Evolutionary conservation across 176 grass and related monocot genomes (phyloP).

Genomic region (Rhynchospora breviuscula): DNA sequence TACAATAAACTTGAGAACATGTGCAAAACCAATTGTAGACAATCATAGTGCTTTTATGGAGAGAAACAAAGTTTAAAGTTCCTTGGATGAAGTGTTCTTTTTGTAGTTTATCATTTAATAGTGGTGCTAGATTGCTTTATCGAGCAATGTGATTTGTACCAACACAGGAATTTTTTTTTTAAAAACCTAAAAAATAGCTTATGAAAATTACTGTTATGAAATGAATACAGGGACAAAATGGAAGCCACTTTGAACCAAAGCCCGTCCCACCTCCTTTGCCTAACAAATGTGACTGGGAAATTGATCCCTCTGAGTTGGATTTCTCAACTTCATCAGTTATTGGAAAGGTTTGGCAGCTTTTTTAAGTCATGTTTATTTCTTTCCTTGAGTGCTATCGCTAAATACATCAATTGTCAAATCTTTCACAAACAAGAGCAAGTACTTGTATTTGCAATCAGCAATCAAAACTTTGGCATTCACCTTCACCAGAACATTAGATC

Average conservation of each 20-base stretch:
- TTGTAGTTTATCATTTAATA: neutral
- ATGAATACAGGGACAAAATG: slow-evolving; percentile 75
- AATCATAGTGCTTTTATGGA: neutral
- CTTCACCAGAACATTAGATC: neutral
- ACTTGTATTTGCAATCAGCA: neutral
- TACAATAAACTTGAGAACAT: neutral
- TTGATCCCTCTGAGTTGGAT: slow-evolving; percentile 87
- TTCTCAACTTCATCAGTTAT: slow-evolving; percentile 62
- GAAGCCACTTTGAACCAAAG: slow-evolving; percentile 98
- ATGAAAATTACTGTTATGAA: neutral
- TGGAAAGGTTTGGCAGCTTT: slow-evolving; percentile 63
- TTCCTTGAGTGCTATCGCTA: neutral
- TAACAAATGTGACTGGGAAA: slow-evolving; percentile 99
- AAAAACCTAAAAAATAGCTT: neutral
- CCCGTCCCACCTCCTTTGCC: slow-evolving; percentile 90
- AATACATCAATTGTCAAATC: neutral
- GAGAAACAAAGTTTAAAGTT: neutral
- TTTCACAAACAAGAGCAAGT: neutral
- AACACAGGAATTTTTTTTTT: slow-evolving; percentile 10
- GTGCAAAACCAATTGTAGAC: neutral
- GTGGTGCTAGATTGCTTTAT: slow-evolving; percentile 7
- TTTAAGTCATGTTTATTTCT: neutral
- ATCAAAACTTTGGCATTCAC: neutral
- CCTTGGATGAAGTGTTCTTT: neutral
- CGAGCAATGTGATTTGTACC: neutral